Conservation (phyloP, 306 rosid species). For the Quercus parvula region DNA sequence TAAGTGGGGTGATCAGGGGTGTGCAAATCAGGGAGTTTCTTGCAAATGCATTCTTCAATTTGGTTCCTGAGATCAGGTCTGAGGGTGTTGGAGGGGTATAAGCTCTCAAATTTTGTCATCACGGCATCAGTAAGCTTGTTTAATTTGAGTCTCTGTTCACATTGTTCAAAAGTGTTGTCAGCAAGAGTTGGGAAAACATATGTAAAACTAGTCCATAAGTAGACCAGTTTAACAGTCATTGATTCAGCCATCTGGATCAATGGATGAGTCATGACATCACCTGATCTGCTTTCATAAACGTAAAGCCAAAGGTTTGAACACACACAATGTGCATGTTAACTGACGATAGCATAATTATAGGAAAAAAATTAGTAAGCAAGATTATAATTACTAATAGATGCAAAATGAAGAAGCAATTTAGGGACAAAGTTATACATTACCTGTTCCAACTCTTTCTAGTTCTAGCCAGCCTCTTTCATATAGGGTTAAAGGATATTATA, state of each 20-base stretch:
- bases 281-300: not conserved
- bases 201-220: not conserved
- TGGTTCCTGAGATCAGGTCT: not conserved
- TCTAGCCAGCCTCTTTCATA: not conserved
- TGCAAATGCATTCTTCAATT: not conserved
- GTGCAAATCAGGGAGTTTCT: not conserved
- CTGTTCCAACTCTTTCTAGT: not conserved
- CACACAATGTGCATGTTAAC: too few species aligned
- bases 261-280: not conserved
- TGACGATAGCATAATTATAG: too few species aligned
- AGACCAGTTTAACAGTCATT: not conserved
- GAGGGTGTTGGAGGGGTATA: not conserved
- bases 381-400: not conserved
- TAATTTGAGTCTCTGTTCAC: conserved; percentile 5
- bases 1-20: conserved; percentile 22
- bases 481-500: not conserved
- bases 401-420: not conserved
- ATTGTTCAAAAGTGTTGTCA: not conserved
- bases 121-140: conserved; percentile 8
- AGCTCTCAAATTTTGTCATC: not conserved
- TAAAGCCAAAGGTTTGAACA: not conserved
- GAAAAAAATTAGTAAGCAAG: not conserved
- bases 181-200: not conserved
- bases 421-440: not conserved
- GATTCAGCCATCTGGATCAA: not conserved